Evolutionary conservation across 192 early-diverging fungal species (phyloP).

Genomic region (Gamsiella multidivaricata): DNA sequence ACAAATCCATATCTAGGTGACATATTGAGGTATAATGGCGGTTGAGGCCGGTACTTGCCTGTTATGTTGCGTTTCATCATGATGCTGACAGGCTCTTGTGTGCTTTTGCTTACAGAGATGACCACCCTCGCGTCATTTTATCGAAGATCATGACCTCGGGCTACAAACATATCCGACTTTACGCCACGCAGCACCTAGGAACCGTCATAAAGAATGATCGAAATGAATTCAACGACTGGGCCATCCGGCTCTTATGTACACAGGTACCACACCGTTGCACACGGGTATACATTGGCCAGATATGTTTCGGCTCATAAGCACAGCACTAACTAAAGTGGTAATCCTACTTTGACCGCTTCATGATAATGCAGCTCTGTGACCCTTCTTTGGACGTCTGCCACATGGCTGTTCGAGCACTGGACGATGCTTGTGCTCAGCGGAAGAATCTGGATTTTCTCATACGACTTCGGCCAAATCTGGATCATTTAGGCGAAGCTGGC

Average conservation of each 20-base stretch:
- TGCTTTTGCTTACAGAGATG: constrained; percentile 65
- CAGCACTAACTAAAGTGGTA: too few relatives aligned
- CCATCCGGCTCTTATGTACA: constrained; percentile 73
- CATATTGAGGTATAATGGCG: too few relatives aligned
- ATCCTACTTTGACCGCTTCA: not conserved
- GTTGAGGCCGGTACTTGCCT: not conserved
- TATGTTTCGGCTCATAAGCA: too few relatives aligned
- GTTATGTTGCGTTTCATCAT: not conserved
- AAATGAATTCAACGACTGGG: constrained; percentile 78
- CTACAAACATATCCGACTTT: constrained; percentile 81
- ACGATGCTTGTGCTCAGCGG: constrained; percentile 72
- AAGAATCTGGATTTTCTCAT: constrained; percentile 79
- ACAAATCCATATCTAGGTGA: not conserved
- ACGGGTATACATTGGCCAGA: too few relatives aligned
- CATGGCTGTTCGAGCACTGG: constrained; percentile 73
- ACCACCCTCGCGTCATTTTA: constrained; percentile 81
- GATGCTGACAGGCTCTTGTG: not conserved
- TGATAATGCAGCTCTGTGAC: constrained; percentile 72
- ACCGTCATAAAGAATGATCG: constrained; percentile 66
- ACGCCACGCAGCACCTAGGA: constrained; percentile 79
- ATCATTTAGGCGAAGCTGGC: constrained; percentile 76
- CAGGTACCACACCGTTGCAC: constrained; percentile 57
- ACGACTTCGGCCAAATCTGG: constrained; percentile 74
- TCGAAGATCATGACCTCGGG: constrained; percentile 89
- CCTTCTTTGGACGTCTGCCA: constrained; percentile 77